Percentiles rank a stretch among this genome's conserved stretches.
phyloP scores from a whole-genome alignment of 169 alveolate species.

The Theileria equi region DNA sequence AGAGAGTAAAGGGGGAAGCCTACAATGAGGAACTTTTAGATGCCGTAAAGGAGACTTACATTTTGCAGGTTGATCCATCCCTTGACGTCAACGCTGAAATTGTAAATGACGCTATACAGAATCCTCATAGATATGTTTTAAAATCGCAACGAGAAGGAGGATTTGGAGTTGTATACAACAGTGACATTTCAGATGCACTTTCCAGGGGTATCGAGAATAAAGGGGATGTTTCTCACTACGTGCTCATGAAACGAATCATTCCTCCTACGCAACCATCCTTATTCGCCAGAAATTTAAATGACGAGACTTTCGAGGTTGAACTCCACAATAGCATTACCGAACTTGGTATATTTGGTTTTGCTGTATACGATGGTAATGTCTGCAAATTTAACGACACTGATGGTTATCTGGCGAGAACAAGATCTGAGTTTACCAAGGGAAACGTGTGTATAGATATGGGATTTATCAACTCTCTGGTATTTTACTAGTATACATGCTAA shows the following conservation, averaged over 20 bases:
- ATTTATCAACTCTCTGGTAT: no score
- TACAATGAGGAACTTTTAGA: not conserved
- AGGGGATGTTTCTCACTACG: slow-evolving; percentile 28
- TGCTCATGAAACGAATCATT: slow-evolving; percentile 46
- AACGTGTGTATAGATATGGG: no score
- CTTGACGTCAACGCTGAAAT: slow-evolving; percentile 10
- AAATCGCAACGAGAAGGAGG: slow-evolving; percentile 59
- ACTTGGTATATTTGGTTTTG: slow-evolving; percentile 53
- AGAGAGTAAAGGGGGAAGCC: slow-evolving; percentile 3
- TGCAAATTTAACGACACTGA: slow-evolving; percentile 27
- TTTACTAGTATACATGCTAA: no score
- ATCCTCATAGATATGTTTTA: slow-evolving; percentile 36
- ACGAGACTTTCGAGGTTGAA: slow-evolving; percentile 1
- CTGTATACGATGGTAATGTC: slow-evolving; percentile 32
- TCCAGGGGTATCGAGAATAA: not conserved
- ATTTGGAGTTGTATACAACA: slow-evolving; percentile 1
- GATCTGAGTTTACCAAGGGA: slow-evolving; percentile 30
- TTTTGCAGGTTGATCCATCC: slow-evolving; percentile 63
- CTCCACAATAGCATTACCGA: slow-evolving; percentile 50
- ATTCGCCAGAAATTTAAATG: slow-evolving; percentile 18
- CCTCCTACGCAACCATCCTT: slow-evolving; percentile 54
- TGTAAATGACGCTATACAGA: slow-evolving; percentile 43
- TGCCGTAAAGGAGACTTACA: slow-evolving; percentile 8
- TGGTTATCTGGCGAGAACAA: slow-evolving; percentile 64
- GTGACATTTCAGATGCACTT: no score